These are phyloP conservation scores for Jacaranda copaia DNA, from an alignment of 257 asterid species.

Conservation along the genomic window DNA sequence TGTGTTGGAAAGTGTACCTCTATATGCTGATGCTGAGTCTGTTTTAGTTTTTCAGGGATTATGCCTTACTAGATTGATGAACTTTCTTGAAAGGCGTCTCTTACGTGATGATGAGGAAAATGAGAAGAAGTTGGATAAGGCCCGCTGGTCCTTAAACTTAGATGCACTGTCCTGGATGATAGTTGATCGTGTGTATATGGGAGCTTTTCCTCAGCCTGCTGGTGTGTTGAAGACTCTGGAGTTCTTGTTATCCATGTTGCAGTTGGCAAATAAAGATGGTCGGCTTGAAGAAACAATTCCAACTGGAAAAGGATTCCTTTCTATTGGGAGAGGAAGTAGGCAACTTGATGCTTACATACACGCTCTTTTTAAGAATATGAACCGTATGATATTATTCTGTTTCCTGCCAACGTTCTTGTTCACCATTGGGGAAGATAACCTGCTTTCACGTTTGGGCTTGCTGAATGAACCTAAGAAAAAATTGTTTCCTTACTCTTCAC, in stretches of 20 bases:
- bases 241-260: constrained; percentile 93
- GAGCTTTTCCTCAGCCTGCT: constrained; percentile 94
- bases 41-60: constrained; percentile 93
- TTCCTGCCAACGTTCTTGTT: constrained; percentile 95
- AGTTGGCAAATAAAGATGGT: constrained; percentile 98
- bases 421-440: constrained; percentile 90
- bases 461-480: constrained; percentile 73
- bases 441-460: constrained; percentile 77
- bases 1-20: constrained; percentile 85
- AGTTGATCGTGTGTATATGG: constrained; percentile 95
- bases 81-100: constrained; percentile 94
- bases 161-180: constrained; percentile 91
- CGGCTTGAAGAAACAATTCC: constrained; percentile 90
- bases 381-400: constrained; percentile 84
- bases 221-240: constrained; percentile 88
- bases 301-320: constrained; percentile 80
- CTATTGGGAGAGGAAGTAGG: constrained; percentile 95
- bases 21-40: constrained; percentile 84
- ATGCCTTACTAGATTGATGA: constrained; percentile 92
- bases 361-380: constrained; percentile 79
- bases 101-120: constrained; percentile 94
- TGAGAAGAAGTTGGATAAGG: constrained; percentile 86
- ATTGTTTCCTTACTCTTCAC: constrained; percentile 44
- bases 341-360: constrained; percentile 84
- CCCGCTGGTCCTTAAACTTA: constrained; percentile 86